Base-by-base conservation (phyloP, 495 filamentous ascomycete species). In the Xylona heveae region DNA sequence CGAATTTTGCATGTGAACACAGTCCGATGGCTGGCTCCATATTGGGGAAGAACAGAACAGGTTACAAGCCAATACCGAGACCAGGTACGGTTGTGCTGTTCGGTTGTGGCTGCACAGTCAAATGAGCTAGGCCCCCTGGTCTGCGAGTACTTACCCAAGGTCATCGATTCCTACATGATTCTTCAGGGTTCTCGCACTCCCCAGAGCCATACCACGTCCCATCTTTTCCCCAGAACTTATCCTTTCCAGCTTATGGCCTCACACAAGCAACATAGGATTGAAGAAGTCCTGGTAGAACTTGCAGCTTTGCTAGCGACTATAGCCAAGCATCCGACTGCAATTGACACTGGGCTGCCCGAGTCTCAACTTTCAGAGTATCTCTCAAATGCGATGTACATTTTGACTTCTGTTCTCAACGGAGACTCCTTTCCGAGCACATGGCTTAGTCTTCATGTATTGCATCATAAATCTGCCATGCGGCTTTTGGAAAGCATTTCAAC, bases 361-460 rank as follows among this genome's bases (percentile, higher is more conserved):
- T 57, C 78, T 26, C 78, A 92, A 28, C 64, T 90, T 25, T 60
- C 78, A 17, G 64, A 64, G 1, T 68, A 91, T 22, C 48, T 95
- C 14, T 70, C 73, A 37, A 70, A 78, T 36, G 66, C 69, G 3
- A 60, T 88, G 21, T 72, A 80, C 37, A 77, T 88, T 3, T 78
- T 90, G 43, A 78, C 78, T 48, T 92, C 81, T 32, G 82, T 97
- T 33, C 55, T 97, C 3, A 64, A 73, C 34, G 81, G 83, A 39
- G 80, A 90, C 38, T 78, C 90, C 1, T 99, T 94, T 50, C 88
- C 88, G 2, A 61, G 66, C 20, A 66, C 58, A 40, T 97, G 88
- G 90, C 62, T 99, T 23, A 92, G 81, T 47, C 66, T 91, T 23
- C 80, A 91, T 49, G 80, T 94, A 24, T 92, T 81, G 50, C 82